Evolutionary conservation across 345 rosid species (phyloP), one percentile per base, ranked within the genome.

Genomic region (Lagerstroemia speciosa): DNA sequence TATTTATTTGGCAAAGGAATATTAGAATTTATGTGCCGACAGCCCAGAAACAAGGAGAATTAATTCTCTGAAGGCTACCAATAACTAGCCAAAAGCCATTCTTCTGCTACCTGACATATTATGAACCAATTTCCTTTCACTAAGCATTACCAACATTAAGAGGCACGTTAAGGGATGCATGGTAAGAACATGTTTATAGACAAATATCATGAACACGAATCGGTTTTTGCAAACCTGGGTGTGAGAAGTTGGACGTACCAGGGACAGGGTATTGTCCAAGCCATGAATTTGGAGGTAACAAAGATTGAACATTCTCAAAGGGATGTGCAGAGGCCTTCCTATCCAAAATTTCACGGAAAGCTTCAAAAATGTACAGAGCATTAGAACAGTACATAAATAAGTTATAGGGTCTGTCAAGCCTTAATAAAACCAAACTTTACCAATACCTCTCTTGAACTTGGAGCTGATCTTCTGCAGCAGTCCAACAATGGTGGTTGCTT

Each of bases 271-370:
- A 81, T 37, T 75, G 64, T 75, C 89, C 92, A 26, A 95, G 83
- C 99, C 99, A 95, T 27, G 94, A 83, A 81, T 87, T 88, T 64
- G 97, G 99, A 36, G 97, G 98, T 77, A 95, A 75, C 72, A 92
- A 83, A 72, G 97, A 88, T 74, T 92, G 99, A 76, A 95, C 98
- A 82, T 95, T 92, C 82, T 95, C 99, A 74, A 95, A 92, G 52
- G 99, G 97, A 84, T 95, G 99, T 3, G 99, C 92, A 77, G 97
- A 78, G 64, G 96, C 96, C 89, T 92, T 95, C 77, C 74, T 72
- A 80, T 95, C 99, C 91, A 85, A 77, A 77, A 89, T 85, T 76
- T 95, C 98, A 62, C 86, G 94, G 77, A 95, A 89, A 74, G 96
- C 99, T 95, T 82, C 75, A 69, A 75, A 41, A 2, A 30, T 60